Percentiles rank a stretch among this genome's conserved stretches.
These are phyloP conservation scores for Hyphopichia pseudoburtonii DNA, from an alignment of 1,139 yeast species.

Conservation along the genomic window DNA sequence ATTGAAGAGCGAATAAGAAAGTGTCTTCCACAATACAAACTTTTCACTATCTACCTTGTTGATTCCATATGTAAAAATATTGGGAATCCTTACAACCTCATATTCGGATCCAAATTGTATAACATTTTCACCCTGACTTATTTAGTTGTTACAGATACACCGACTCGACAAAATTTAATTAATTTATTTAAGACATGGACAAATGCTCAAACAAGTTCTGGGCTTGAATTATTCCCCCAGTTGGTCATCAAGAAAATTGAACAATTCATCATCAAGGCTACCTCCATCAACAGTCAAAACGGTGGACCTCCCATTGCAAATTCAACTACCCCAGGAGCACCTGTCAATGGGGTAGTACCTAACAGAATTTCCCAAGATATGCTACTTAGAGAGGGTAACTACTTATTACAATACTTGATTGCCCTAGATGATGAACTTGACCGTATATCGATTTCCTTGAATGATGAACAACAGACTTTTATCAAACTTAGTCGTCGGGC, in stretches of 20 bases:
- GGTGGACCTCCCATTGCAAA: not conserved
- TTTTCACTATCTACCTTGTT: constrained; percentile 38
- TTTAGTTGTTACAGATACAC: constrained; percentile 38
- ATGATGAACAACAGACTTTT: constrained; percentile 10
- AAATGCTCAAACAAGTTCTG: constrained; percentile 30
- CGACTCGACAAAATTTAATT: constrained; percentile 37
- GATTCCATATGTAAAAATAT: constrained; percentile 45
- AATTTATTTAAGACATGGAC: constrained; percentile 45
- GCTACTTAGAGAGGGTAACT: constrained; percentile 33
- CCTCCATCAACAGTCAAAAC: constrained; percentile 17
- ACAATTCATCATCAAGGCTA: constrained; percentile 41
- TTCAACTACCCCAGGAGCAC: constrained; percentile 5
- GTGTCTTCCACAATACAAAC: constrained; percentile 41
- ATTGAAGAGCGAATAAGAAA: constrained; percentile 36
- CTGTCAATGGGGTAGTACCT: constrained; percentile 12
- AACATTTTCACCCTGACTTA: constrained; percentile 40
- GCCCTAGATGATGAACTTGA: constrained; percentile 18
- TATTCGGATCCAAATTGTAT: constrained; percentile 36
- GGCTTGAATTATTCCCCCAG: constrained; percentile 36
- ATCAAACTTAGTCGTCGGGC: constrained; percentile 16
- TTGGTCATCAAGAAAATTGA: constrained; percentile 33
- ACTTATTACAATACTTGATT: constrained; percentile 31
- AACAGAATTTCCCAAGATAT: constrained; percentile 24
- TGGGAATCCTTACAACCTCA: constrained; percentile 44
- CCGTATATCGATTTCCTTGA: constrained; percentile 11